phyloP scores from a whole-genome alignment of 345 rosid genomes.

The Schrenkiella parvula region DNA sequence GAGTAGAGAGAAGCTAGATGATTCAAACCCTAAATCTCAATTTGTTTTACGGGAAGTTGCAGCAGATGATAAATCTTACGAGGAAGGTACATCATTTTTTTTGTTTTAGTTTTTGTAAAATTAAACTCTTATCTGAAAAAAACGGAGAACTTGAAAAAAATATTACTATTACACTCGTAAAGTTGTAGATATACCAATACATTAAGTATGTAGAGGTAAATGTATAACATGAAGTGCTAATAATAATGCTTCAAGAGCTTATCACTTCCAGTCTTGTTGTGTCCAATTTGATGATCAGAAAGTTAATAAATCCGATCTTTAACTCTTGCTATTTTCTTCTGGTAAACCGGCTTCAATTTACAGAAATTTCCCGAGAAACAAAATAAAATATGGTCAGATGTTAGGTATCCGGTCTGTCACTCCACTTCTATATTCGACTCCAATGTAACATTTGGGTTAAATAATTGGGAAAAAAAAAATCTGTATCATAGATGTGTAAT shows the following conservation, averaged over 20 bases:
- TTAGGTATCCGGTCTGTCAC: background rate
- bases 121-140: background rate
- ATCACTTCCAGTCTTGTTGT: background rate
- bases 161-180: background rate
- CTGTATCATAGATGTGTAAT: background rate
- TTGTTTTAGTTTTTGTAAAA: slow-evolving; percentile 5
- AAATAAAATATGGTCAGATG: background rate
- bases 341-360: background rate
- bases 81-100: background rate
- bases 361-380: background rate
- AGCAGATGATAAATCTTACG: background rate
- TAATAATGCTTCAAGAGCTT: background rate
- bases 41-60: background rate
- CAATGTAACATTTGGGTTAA: background rate
- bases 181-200: slow-evolving; percentile 15
- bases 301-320: background rate
- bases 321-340: background rate
- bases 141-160: background rate
- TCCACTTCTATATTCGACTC: background rate
- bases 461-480: background rate
- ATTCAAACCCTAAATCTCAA: background rate
- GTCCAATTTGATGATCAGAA: background rate
- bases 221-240: background rate
- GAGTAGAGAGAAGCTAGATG: slow-evolving; percentile 22
- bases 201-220: background rate